Conservation (phyloP, 495 filamentous ascomycete species). For the Penicillium cataractarum region DNA sequence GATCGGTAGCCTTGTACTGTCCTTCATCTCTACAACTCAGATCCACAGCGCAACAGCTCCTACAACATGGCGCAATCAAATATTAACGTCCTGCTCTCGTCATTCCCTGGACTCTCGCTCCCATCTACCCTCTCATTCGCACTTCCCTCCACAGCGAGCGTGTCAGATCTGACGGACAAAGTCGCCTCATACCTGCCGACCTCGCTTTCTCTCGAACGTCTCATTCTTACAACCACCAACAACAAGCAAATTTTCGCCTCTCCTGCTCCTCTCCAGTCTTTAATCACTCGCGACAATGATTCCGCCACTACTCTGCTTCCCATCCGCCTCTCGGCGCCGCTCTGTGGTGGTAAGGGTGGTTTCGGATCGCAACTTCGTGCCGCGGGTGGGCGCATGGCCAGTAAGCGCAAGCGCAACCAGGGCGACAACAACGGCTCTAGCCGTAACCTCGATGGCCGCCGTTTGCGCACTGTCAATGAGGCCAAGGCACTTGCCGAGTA, state of each 20-base stretch:
- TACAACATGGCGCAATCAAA: slow-evolving; percentile 44
- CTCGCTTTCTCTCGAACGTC: slow-evolving; percentile 46
- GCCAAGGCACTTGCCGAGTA: slow-evolving; percentile 95
- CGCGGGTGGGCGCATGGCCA: slow-evolving; percentile 96
- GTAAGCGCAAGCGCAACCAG: slow-evolving; percentile 82
- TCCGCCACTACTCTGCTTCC: slow-evolving; percentile 71
- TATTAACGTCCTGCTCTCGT: slow-evolving; percentile 81
- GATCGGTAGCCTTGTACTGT: background rate
- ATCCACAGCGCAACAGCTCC: background rate
- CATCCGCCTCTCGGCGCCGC: slow-evolving; percentile 71
- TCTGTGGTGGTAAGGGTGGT: slow-evolving; percentile 93
- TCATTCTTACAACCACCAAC: slow-evolving; percentile 80
- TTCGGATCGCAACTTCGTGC: slow-evolving; percentile 97
- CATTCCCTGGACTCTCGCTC: slow-evolving; percentile 79
- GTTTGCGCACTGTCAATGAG: slow-evolving; percentile 88
- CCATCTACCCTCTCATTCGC: slow-evolving; percentile 76
- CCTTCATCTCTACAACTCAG: background rate
- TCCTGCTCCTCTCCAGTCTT: slow-evolving; percentile 35
- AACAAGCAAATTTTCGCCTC: slow-evolving; percentile 66
- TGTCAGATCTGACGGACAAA: slow-evolving; percentile 65
- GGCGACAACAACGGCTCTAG: slow-evolving; percentile 86
- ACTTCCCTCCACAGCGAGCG: slow-evolving; percentile 63
- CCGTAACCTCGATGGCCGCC: slow-evolving; percentile 89
- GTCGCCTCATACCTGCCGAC: slow-evolving; percentile 68
- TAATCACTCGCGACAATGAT: slow-evolving; percentile 29